Base-by-base conservation (phyloP, 176 grass and related monocot species). In the Chrysopogon serrulatus region DNA sequence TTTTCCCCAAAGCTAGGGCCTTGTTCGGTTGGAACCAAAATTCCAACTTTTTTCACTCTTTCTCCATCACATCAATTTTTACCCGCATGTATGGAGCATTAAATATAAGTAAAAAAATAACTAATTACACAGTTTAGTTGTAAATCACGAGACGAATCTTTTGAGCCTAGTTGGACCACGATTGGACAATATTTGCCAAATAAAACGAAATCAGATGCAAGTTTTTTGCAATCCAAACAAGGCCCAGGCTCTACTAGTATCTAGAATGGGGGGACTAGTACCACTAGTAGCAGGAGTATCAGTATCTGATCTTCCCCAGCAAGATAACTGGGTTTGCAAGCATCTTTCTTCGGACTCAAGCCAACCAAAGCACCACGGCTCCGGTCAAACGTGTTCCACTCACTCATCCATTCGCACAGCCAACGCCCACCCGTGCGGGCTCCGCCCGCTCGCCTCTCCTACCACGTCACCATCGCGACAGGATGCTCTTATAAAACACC, bases 401-500 rank as follows among this genome's bases (percentile, higher is more conserved):
- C 12, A 28, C 37, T 21, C 12, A 28, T 31, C 23, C 17, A 2
- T 10, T 23, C 53, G 34, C 76, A 41, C 3, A 33, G 21, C 23
- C 71, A 68, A 64, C 85, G 43, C 53, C 83, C 84, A 24, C 36
- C 84, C 80, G 89, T 87, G 80, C 84, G 84, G 73, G 74, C 64
- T 82, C 88, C 71, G 31, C 85, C 23, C 1, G 19, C 23, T 12
- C 17, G 1, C 40, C 59, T 68, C 42, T 37, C 28, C 47, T 10
- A 53, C 45, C 43, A 44, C 5, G 65, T 67, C 79, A 83, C 83
- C 77, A 53, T 77, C 86, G 54, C 47, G 21, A 2, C 70, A 11
- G 36, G 14, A 68, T 47, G 15, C 79, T 71, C 9, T 49, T 87
- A 91, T 84, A 91, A 91, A 91, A 81, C 10, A 61, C 69, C 85